These are phyloP conservation scores for Hemileccinum rubropunctum DNA, from an alignment of 768 basidiomycete genomes.

Conservation along the genomic window DNA sequence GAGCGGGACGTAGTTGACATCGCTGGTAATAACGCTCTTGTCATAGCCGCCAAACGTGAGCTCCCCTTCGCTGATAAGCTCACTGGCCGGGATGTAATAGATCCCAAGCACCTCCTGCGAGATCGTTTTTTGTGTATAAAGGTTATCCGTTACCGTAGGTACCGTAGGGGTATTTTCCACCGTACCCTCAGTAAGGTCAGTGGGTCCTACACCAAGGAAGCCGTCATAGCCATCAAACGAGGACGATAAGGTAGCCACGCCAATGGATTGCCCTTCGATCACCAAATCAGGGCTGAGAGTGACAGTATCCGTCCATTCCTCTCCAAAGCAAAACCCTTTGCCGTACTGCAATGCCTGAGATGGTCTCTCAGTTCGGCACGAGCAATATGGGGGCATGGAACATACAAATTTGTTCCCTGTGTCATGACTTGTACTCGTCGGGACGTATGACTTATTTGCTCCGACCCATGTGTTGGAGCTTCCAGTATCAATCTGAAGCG, in stretches of 20 bases:
- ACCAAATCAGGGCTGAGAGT: not conserved
- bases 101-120: no score
- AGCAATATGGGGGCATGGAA: no score
- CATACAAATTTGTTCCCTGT: constrained; percentile 18
- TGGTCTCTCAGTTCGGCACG: not conserved
- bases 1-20: constrained; percentile 19
- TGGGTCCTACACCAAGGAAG: constrained; percentile 2
- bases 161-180: constrained; percentile 5
- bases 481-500: no score
- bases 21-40: no score
- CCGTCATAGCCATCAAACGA: not conserved
- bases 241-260: not conserved
- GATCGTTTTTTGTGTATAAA: no score
- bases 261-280: not conserved
- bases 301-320: constrained; percentile 5
- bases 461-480: no score
- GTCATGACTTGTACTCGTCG: constrained; percentile 7
- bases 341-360: not conserved
- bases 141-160: constrained; percentile 36
- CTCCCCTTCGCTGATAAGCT: constrained; percentile 15
- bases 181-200: not conserved
- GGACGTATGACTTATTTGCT: not conserved
- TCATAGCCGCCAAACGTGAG: constrained; percentile 28
- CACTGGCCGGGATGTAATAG: constrained; percentile 25
- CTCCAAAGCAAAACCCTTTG: not conserved